These are phyloP conservation scores for Xylaria nigripes DNA, from an alignment of 495 filamentous ascomycete genomes.

Conservation along the genomic window DNA sequence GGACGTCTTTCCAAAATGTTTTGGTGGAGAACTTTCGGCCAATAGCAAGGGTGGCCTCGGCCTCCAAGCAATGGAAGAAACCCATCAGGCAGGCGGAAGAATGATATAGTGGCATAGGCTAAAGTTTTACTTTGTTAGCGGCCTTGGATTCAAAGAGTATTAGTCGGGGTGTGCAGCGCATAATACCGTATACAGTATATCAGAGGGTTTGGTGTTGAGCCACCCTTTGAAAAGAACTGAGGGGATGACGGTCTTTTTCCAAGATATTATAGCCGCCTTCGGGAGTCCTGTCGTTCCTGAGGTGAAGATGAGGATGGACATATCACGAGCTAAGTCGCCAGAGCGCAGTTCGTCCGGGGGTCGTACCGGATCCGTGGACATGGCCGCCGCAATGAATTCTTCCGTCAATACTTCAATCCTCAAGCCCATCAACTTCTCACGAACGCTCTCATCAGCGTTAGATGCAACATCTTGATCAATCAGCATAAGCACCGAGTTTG, in stretches of 20 bases:
- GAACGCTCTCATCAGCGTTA: constrained; percentile 41
- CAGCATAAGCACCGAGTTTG: constrained; percentile 60
- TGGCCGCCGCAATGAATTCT: constrained; percentile 54
- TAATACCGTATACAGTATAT: constrained; percentile 79
- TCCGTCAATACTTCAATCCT: constrained; percentile 54
- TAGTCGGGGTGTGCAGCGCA: constrained; percentile 3
- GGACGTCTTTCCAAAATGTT: constrained; percentile 75
- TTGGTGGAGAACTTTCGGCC: constrained; percentile 75
- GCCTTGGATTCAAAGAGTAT: neutral
- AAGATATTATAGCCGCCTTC: constrained; percentile 80
- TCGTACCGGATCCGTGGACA: constrained; percentile 49
- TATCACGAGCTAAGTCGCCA: constrained; percentile 44
- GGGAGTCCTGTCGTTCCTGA: constrained; percentile 86
- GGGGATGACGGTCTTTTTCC: constrained; percentile 55
- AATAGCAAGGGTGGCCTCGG: constrained; percentile 58
- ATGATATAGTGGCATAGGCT: constrained; percentile 95
- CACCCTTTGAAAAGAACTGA: constrained; percentile 48
- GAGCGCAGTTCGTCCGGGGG: constrained; percentile 54
- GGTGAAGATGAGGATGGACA: constrained; percentile 76
- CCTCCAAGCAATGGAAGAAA: constrained; percentile 49
- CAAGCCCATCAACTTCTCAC: constrained; percentile 35
- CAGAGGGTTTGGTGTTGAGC: constrained; percentile 48
- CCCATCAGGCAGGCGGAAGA: constrained; percentile 70
- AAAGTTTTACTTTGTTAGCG: constrained; percentile 6
- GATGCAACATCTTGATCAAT: constrained; percentile 60